These are phyloP conservation scores for Polysphondylium violaceum DNA, from an alignment of 78 protist species.

Conservation along the genomic window DNA sequence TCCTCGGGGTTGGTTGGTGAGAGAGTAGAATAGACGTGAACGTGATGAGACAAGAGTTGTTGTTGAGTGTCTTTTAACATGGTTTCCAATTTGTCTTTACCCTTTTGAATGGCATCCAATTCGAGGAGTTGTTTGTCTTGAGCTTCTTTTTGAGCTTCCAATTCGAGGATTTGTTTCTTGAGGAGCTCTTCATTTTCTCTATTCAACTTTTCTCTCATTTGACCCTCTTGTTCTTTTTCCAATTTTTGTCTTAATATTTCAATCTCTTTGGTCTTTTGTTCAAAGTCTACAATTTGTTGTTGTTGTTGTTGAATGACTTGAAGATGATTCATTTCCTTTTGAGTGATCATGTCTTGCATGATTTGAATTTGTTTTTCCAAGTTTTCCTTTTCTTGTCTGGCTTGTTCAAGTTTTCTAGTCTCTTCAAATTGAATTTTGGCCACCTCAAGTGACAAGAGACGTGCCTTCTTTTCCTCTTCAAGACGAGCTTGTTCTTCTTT, in stretches of 20 bases:
- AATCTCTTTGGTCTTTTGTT: conserved; percentile 8
- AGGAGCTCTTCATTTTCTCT: conserved; percentile 28
- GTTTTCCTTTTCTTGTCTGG: conserved; percentile 12
- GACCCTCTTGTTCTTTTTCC: conserved; percentile 17
- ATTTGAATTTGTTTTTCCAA: conserved; percentile 18
- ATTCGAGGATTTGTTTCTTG: conserved; percentile 19
- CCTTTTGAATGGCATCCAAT: conserved; percentile 28
- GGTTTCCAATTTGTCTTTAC: not conserved
- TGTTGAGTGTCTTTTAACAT: not conserved
- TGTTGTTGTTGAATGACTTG: not conserved
- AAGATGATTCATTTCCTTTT: not conserved
- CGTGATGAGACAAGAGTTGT: not conserved
- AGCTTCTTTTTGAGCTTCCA: conserved; percentile 31
- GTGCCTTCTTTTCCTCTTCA: too few relatives aligned
- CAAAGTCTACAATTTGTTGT: not conserved
- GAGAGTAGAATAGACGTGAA: not conserved
- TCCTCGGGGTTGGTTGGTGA: not conserved
- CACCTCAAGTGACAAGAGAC: not conserved
- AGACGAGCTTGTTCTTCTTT: conserved; percentile 3
- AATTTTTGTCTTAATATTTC: conserved; percentile 3
- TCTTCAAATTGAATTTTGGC: not conserved
- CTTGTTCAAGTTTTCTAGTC: conserved; percentile 4
- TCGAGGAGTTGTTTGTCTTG: conserved; percentile 12
- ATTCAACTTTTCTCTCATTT: not conserved
- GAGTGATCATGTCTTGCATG: not conserved